Evolutionary conservation across 306 rosid species (phyloP).

Genomic region (Comarum palustre): DNA sequence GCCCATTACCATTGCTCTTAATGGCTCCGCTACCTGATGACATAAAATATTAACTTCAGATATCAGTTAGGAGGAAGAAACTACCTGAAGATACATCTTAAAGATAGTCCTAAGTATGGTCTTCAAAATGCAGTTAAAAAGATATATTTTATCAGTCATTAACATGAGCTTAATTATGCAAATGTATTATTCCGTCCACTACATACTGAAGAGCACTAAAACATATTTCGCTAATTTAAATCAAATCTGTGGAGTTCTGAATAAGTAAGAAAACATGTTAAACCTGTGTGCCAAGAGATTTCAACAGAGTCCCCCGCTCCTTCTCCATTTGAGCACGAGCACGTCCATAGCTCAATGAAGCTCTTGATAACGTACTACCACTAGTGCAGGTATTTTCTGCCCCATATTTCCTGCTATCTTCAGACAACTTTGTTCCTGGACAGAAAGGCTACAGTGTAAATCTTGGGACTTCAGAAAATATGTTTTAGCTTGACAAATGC

Average conservation of each 20-base stretch:
- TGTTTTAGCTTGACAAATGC: neutral
- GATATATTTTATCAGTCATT: neutral
- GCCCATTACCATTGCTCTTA: slow-evolving; percentile 92
- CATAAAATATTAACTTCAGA: neutral
- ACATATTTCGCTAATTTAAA: neutral
- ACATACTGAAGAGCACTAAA: neutral
- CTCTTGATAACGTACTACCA: slow-evolving; percentile 79
- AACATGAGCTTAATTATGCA: neutral
- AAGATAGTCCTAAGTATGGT: neutral
- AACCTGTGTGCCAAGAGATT: slow-evolving; percentile 97
- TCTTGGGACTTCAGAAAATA: neutral
- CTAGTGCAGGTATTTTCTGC: slow-evolving; percentile 92
- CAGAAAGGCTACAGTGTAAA: slow-evolving; percentile 27
- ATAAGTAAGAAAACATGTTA: slow-evolving; percentile 8
- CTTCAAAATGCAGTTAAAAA: neutral
- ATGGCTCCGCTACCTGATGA: slow-evolving; percentile 81
- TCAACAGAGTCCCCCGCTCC: slow-evolving; percentile 79
- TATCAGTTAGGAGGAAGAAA: neutral
- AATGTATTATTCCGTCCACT: neutral
- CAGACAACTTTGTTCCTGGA: slow-evolving; percentile 90
- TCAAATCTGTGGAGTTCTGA: neutral
- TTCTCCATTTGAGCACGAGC: slow-evolving; percentile 97
- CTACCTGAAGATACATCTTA: neutral
- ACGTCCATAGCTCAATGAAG: slow-evolving; percentile 68
- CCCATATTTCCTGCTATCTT: slow-evolving; percentile 95